A percentile compares a stretch with the other conserved stretches of the same genome.
Evolutionary conservation across 2,329 filamentous ascomycete genomes (phyloP).

Genomic region (Colletotrichum euphorbiae): DNA sequence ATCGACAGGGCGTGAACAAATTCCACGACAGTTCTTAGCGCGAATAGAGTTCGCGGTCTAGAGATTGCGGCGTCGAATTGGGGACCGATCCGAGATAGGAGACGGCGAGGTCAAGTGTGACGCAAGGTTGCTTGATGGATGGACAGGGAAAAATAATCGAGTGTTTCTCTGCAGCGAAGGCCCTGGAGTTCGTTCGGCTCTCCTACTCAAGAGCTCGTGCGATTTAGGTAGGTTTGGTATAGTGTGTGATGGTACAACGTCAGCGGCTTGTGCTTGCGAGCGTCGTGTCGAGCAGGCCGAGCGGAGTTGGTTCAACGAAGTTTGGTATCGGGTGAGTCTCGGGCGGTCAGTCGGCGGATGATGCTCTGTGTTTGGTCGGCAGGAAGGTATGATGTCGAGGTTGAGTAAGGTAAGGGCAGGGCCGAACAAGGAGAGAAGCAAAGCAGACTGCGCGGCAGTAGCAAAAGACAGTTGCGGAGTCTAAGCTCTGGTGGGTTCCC

Average conservation of each 20-base stretch:
- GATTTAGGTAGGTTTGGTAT: conserved; percentile 28
- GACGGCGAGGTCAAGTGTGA: conserved; percentile 24
- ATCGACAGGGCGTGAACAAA: background rate
- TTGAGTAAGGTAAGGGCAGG: conserved; percentile 1
- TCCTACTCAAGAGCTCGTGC: conserved; percentile 12
- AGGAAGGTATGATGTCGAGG: conserved; percentile 18
- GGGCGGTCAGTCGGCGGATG: conserved; percentile 15
- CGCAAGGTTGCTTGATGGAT: conserved; percentile 17
- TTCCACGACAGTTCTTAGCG: conserved; percentile 22
- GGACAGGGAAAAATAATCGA: conserved; percentile 25
- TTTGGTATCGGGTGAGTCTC: conserved; percentile 3
- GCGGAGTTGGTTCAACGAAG: conserved; percentile 9
- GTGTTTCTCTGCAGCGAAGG: conserved; percentile 23
- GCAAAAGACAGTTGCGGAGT: conserved; percentile 33
- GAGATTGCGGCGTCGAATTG: conserved; percentile 33
- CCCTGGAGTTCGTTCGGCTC: conserved; percentile 19
- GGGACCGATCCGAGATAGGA: conserved; percentile 24
- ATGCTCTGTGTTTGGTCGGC: conserved; percentile 17
- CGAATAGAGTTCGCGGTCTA: conserved; percentile 37
- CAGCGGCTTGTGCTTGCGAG: conserved; percentile 8
- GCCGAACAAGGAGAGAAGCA: conserved; percentile 9
- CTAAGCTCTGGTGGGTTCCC: conserved; percentile 44
- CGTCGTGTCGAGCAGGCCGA: conserved; percentile 20
- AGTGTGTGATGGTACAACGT: conserved; percentile 20
- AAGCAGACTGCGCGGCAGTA: conserved; percentile 32